Base-by-base conservation (phyloP, 2,329 filamentous ascomycete genomes). In the Sporothrix brasiliensis region DNA sequence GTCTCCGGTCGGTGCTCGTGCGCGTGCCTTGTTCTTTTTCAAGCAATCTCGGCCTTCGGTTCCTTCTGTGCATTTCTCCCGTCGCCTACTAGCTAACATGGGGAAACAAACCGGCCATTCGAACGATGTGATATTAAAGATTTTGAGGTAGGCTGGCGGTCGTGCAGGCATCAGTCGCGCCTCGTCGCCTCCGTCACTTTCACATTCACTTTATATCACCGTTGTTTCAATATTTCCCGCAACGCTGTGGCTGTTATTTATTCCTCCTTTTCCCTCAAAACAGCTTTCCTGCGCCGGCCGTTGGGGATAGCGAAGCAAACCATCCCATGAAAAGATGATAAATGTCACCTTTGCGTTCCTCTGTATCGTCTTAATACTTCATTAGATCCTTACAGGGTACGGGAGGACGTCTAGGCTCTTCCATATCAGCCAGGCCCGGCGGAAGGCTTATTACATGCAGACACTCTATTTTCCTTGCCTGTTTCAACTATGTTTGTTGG, bases 401-500 rank as follows among this genome's bases (percentile, higher is more conserved):
- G 11, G 11, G 10, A 13, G 11, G 14, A 19, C 16, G 44, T 27
- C 27, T 65, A 44, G 30, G 19, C 50, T 52, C 63, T 67, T 67
- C 49, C 63, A 67, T 44, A 39, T 58, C 34, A 68, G 34, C 50
- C 34, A 68, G 30, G 49, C 27, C 65, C 16, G 49, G 34, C 50
- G 65, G 66, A 68, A 41, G n/a, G 50, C 66, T 47, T 41, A 56
- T 56, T 30, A 56, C 66, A 21, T 56, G 66, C 66, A 58, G 66
- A 34, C 50, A 49, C 34, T 68, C 34, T 67, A n/a, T 54, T 44
- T 34, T 60, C 30, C 58, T 21, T 44, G 39, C 19, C 39, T 63
- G 58, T 63, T 63, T 63, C 58, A 63, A 63, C 39, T 39, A 27
- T 53, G 34, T 13, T 54, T 24, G 52, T 54, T 54, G 52, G 39